Evolutionary conservation across 1,284 basidiomycete genomes (phyloP).

Genomic region (Ceratobasidium sp.): DNA sequence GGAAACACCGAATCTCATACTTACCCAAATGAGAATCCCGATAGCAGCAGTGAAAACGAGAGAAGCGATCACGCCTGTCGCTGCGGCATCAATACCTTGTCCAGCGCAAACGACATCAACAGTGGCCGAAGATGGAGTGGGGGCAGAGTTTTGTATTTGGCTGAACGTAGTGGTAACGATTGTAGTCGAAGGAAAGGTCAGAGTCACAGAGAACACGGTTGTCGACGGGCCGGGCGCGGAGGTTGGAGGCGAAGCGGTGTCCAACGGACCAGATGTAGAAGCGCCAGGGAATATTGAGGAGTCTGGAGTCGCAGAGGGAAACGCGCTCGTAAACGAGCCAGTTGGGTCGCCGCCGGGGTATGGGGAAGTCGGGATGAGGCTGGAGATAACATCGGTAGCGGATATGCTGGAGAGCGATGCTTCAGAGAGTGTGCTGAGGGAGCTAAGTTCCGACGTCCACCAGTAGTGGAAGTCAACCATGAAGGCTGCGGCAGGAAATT

Average conservation of each 20-base stretch:
- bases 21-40: conserved; percentile 71
- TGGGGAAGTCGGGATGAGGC: conserved; percentile 6
- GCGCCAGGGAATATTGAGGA: conserved; percentile 3
- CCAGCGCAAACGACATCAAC: conserved; percentile 63
- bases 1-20: conserved; percentile 46
- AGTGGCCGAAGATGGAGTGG: conserved; percentile 52
- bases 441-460: background rate
- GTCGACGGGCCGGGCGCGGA: conserved; percentile 11
- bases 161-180: conserved; percentile 54
- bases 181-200: conserved; percentile 52
- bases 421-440: conserved; percentile 11
- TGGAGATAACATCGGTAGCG: conserved; percentile 8
- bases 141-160: conserved; percentile 50
- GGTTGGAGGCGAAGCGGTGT: background rate
- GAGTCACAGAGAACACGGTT: conserved; percentile 24
- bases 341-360: background rate
- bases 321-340: conserved; percentile 22
- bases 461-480: background rate
- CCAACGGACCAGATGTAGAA: background rate
- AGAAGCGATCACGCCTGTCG: conserved; percentile 66
- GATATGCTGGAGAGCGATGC: background rate
- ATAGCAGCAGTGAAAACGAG: conserved; percentile 63
- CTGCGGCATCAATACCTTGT: conserved; percentile 63
- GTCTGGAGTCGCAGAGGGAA: conserved; percentile 9
- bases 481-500: background rate